These are phyloP conservation scores for Stephania cephalantha DNA, from an alignment of 164 flowering plant species.

Conservation along the genomic window DNA sequence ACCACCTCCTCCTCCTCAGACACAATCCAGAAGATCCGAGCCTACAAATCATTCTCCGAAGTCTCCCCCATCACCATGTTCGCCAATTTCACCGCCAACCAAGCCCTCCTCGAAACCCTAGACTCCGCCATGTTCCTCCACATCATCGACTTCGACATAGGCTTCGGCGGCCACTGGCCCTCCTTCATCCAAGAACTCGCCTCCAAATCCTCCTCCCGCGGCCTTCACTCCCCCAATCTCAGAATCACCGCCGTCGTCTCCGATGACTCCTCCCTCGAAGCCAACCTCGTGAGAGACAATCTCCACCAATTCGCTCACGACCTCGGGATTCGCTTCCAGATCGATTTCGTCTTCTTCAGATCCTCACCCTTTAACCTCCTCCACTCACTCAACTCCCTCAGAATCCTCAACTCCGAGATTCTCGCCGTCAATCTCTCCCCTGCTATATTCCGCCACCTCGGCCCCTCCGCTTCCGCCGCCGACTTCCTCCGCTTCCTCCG, in stretches of 20 bases:
- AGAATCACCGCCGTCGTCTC: conserved; percentile 64
- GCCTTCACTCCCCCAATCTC: conserved; percentile 27
- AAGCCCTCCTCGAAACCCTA: conserved; percentile 73
- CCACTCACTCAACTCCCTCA: conserved; percentile 40
- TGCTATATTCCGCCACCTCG: conserved; percentile 40
- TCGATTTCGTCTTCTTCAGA: conserved; percentile 47
- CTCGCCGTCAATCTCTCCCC: conserved; percentile 56
- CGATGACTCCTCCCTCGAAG: conserved; percentile 52
- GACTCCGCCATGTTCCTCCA: conserved; percentile 48
- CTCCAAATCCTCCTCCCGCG: conserved; percentile 28
- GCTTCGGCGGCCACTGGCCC: conserved; percentile 86
- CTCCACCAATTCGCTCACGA: conserved; percentile 67
- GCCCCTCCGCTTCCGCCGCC: conserved; percentile 19
- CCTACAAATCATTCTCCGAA: conserved; percentile 57
- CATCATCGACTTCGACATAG: conserved; percentile 78
- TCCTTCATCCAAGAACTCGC: conserved; percentile 72
- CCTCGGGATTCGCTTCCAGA: conserved; percentile 45
- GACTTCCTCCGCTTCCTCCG: conserved; percentile 49
- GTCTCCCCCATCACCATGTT: conserved; percentile 74
- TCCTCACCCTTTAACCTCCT: conserved; percentile 49
- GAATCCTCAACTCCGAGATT: conserved; percentile 55
- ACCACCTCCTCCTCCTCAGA: conserved; percentile 26
- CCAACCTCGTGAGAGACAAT: conserved; percentile 48
- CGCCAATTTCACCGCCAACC: conserved; percentile 80
- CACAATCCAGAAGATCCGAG: conserved; percentile 53